A percentile compares a stretch with the other conserved stretches of the same genome.
phyloP scores from a whole-genome alignment of 2,329 filamentous ascomycete genomes.

The Aphanocladium album region DNA sequence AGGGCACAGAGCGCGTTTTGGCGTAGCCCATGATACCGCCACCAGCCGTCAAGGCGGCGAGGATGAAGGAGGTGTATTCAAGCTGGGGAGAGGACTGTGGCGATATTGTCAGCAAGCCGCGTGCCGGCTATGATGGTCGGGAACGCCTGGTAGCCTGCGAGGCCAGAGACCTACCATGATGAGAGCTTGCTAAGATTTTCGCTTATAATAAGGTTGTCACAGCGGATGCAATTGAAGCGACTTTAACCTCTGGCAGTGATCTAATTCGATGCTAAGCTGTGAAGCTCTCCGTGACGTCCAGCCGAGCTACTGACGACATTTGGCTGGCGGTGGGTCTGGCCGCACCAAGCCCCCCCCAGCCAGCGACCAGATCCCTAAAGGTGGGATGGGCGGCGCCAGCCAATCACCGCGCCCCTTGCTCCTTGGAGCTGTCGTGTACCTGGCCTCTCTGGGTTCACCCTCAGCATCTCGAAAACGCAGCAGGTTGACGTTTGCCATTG shows the following conservation, averaged over 20 bases:
- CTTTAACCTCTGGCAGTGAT: no score
- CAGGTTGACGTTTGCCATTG: background rate
- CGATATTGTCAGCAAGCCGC: background rate
- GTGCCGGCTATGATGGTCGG: background rate
- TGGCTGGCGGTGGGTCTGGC: constrained; percentile 3
- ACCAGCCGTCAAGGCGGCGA: constrained; percentile 76
- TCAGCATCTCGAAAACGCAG: constrained; percentile 16
- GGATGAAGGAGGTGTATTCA: constrained; percentile 63
- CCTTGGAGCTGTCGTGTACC: constrained; percentile 33
- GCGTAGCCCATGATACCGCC: constrained; percentile 86
- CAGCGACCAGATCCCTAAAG: constrained; percentile 7
- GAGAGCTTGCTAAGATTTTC: background rate
- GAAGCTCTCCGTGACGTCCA: background rate
- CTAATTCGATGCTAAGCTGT: no score
- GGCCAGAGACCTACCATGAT: background rate
- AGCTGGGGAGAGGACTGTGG: constrained; percentile 19
- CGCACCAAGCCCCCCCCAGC: constrained; percentile 5
- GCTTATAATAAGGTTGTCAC: background rate
- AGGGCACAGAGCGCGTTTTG: constrained; percentile 80
- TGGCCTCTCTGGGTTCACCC: constrained; percentile 14
- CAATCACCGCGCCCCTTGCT: constrained; percentile 26
- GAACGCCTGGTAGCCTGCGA: no score
- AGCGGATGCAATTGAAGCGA: background rate
- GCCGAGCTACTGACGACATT: constrained; percentile 16
- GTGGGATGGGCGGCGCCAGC: constrained; percentile 13